Evolutionary conservation across 768 basidiomycete genomes (phyloP).

Genomic region (Auricularia auricula-judae): DNA sequence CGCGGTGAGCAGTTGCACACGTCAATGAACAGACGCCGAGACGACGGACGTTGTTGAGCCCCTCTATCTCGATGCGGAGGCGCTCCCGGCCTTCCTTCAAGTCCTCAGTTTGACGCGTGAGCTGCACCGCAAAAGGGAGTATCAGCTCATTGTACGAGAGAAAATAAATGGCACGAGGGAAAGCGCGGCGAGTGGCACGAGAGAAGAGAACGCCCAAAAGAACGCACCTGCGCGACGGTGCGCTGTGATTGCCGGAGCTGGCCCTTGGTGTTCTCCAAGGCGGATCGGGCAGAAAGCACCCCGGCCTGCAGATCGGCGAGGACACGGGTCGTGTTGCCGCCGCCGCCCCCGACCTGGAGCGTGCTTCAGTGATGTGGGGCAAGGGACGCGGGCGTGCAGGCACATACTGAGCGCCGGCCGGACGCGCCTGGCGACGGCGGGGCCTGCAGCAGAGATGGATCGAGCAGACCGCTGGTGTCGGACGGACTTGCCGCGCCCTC

Average conservation of each 20-base stretch:
- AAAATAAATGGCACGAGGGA: background rate
- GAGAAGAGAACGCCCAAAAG: background rate
- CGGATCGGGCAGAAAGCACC: conserved; percentile 65
- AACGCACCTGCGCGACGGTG: conserved; percentile 53
- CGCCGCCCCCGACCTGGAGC: conserved; percentile 34
- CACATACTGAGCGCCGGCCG: background rate
- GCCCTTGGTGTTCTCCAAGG: conserved; percentile 76
- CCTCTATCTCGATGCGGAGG: conserved; percentile 75
- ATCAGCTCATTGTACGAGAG: background rate
- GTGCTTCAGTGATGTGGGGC: conserved; percentile 36
- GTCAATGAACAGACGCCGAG: no score
- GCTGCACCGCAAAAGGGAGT: conserved; percentile 7
- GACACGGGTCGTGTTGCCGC: conserved; percentile 67
- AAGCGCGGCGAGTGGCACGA: background rate
- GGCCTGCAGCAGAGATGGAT: conserved; percentile 19
- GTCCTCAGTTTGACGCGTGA: conserved; percentile 81
- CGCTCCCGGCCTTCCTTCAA: conserved; percentile 80
- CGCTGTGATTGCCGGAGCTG: conserved; percentile 75
- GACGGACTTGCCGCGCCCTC: conserved; percentile 30
- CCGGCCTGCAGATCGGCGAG: conserved; percentile 80
- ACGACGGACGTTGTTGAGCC: conserved; percentile 64
- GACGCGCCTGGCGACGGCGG: conserved; percentile 15
- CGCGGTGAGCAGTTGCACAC: background rate
- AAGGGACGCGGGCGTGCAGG: conserved; percentile 22
- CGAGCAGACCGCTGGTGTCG: conserved; percentile 22